Evolutionary conservation across 1,139 yeast species (phyloP), one percentile per base, ranked within the genome.

Genomic region (Entelexis paramagnoliae): DNA sequence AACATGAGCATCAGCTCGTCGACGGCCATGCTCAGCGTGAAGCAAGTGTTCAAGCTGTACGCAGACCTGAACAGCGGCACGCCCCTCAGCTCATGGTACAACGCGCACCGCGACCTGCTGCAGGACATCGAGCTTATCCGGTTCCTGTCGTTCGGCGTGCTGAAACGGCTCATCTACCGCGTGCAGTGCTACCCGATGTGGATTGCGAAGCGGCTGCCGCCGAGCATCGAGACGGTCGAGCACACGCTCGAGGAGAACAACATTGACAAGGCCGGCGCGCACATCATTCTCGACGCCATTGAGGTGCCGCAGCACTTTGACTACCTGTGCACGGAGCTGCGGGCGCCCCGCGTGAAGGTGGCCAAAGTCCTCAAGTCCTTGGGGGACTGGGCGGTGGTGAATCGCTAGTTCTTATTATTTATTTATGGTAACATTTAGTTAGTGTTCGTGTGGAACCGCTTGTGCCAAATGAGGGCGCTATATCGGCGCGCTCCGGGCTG

Each of bases 81-180:
- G 50, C 76, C 86, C 0, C 73, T 93, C 5, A 78, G 80, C 58
- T 88, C 83, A 40, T 93, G 98, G 97, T 85, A 79, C 63, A 73
- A 67, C 36, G 75, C 79, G 56, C 83, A 93, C 63, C 74, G 73
- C 39, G 75, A 77, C 46, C 68, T 72, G 9, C 68, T 93, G 30
- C 68, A 70, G 29, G 77, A 79, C 59, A 78, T 93, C 40, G 98
- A 93, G 65, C 72, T 91, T 2, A 72, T 97, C 55, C 70, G 95
- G 48, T 86, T 93, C 62, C 72, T 91, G 16, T 80, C 88, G 29
- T 93, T 89, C 71, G 99, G 98, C 0, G 75, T 87, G 2, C 71
- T 87, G 36, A 77, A 87, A 57, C 88, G 94, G 0, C 65, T 93
- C 8, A 81, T 93, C 17, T 88, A 88, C 64, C 69, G 97, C 49